Percentiles rank a stretch among this genome's conserved stretches.
phyloP scores from a whole-genome alignment of 129 eudicot species.

The Escallonia herrerae region DNA sequence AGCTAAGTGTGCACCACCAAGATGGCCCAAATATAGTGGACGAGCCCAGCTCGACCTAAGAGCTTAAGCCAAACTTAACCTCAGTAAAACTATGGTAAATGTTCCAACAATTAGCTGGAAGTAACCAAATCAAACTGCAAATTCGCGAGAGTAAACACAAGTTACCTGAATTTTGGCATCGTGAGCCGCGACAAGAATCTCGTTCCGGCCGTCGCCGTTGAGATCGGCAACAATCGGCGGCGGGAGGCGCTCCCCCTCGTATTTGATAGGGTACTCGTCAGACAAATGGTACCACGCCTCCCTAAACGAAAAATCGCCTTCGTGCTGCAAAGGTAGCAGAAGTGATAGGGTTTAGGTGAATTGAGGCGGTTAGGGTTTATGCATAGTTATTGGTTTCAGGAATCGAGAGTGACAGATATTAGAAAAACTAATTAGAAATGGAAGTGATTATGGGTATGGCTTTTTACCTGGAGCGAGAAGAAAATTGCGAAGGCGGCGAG shows the following conservation, averaged over 20 bases:
- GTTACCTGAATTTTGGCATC: slow-evolving; percentile 94
- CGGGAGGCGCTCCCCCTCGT: slow-evolving; percentile 91
- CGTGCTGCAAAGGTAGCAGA: slow-evolving; percentile 37
- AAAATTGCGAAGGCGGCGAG: slow-evolving; percentile 94
- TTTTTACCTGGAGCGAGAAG: slow-evolving; percentile 80
- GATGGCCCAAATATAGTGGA: too few species aligned
- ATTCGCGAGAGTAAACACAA: too few species aligned
- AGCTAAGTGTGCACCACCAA: too few species aligned
- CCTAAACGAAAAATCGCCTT: slow-evolving; percentile 86
- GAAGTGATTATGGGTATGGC: too few species aligned
- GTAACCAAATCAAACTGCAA: too few species aligned
- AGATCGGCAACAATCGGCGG: slow-evolving; percentile 95
- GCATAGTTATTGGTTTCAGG: not conserved
- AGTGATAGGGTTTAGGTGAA: not conserved
- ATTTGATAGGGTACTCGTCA: slow-evolving; percentile 85
- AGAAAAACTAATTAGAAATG: not conserved
- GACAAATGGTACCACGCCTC: slow-evolving; percentile 92
- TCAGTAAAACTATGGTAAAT: too few species aligned
- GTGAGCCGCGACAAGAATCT: slow-evolving; percentile 82
- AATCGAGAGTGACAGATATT: not conserved
- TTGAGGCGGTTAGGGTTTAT: slow-evolving; percentile 16
- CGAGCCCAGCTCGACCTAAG: too few species aligned
- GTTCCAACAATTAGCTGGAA: too few species aligned
- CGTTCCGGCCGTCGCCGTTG: slow-evolving; percentile 85
- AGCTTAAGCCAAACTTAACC: too few species aligned